Conservation (phyloP, 2,329 filamentous ascomycete species). For the Dothistroma septosporum region DNA sequence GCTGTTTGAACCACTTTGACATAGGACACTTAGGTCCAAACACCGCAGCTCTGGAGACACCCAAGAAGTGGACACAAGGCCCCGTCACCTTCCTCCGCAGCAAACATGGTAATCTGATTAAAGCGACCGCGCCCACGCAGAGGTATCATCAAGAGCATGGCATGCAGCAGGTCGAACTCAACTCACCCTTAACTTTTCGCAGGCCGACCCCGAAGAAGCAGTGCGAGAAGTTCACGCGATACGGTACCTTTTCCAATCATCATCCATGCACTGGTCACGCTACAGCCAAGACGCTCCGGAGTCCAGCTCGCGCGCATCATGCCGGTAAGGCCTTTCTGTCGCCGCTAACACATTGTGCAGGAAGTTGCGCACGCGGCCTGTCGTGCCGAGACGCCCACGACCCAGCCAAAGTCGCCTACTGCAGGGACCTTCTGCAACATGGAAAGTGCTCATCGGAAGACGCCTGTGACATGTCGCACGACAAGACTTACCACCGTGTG, state of each 20-base stretch:
- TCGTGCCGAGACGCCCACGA: conserved; percentile 80
- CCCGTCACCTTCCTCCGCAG: conserved; percentile 81
- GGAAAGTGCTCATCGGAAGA: conserved; percentile 72
- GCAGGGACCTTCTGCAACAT: conserved; percentile 79
- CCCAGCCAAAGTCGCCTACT: conserved; percentile 78
- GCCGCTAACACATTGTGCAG: conserved; percentile 47
- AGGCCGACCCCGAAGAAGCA: conserved; percentile 24
- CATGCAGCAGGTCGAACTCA: not conserved
- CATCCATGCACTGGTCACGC: conserved; percentile 9
- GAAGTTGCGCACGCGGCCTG: conserved; percentile 78
- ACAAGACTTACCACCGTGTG: conserved; percentile 74
- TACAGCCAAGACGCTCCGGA: conserved; percentile 3
- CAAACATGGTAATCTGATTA: conserved; percentile 82
- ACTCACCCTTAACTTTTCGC: conserved; percentile 5
- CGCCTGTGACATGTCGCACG: conserved; percentile 86
- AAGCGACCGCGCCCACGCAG: conserved; percentile 34
- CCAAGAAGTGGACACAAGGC: conserved; percentile 67
- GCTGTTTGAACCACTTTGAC: not conserved
- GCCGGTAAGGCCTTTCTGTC: conserved; percentile 20
- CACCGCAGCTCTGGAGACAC: conserved; percentile 51
- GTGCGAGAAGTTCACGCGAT: conserved; percentile 35
- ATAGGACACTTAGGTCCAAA: conserved; percentile 25
- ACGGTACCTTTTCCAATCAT: conserved; percentile 28
- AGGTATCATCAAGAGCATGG: conserved; percentile 20
- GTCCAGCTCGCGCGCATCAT: conserved; percentile 13